Percentiles rank a stretch among this genome's conserved stretches.
These are phyloP conservation scores for Chrysanthemum seticuspe DNA, from an alignment of 129 eudicot species.

Conservation along the genomic window DNA sequence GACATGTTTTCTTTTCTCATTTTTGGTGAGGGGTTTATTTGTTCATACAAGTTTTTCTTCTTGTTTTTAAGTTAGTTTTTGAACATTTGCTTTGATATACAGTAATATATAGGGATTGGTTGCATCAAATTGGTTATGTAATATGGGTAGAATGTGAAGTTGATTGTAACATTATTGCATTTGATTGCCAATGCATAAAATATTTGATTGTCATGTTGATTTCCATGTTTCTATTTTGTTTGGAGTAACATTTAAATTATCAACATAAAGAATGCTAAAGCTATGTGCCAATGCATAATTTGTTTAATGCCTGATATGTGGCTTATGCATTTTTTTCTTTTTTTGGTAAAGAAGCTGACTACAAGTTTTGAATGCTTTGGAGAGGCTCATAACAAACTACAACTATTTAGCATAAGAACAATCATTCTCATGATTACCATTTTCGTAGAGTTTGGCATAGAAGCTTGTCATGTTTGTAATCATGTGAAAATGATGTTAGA, in stretches of 20 bases:
- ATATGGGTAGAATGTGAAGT: slow-evolving; percentile 35
- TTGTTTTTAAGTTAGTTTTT: slow-evolving; percentile 15
- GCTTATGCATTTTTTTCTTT: too few species aligned
- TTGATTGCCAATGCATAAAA: slow-evolving; percentile 31
- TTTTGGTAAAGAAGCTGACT: too few species aligned
- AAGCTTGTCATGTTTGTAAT: too few species aligned
- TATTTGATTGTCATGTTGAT: slow-evolving; percentile 3
- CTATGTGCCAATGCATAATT: too few species aligned
- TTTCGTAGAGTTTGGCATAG: too few species aligned
- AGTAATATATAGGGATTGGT: slow-evolving; percentile 25
- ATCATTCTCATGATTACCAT: too few species aligned
- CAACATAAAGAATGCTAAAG: too few species aligned
- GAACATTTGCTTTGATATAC: slow-evolving; percentile 23
- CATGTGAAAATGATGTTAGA: too few species aligned
- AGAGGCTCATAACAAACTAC: too few species aligned
- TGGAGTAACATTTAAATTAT: not conserved
- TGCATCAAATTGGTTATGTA: slow-evolving; percentile 43
- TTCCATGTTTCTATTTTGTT: not conserved
- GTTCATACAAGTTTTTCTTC: slow-evolving; percentile 30
- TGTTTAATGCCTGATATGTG: not conserved
- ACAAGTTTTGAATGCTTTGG: too few species aligned
- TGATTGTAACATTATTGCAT: slow-evolving; percentile 48
- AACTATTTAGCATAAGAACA: too few species aligned
- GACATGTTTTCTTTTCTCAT: slow-evolving; percentile 32
- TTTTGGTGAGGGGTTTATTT: slow-evolving; percentile 40